phyloP scores from a whole-genome alignment of 148 eudicot genomes.

The Mesembryanthemum crystallinum region DNA sequence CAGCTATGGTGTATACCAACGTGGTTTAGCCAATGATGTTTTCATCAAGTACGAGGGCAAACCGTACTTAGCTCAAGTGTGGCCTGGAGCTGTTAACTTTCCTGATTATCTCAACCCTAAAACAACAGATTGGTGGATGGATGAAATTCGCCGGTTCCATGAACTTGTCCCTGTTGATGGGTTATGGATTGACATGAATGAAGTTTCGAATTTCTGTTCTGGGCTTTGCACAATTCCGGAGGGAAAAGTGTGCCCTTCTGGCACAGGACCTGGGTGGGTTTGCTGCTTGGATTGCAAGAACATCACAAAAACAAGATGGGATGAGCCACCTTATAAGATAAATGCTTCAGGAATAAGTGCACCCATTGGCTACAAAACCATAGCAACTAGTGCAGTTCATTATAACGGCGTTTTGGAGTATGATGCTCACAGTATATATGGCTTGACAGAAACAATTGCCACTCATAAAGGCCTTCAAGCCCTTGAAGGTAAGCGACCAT shows the following conservation, averaged over 20 bases:
- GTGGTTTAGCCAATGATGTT: conserved; percentile 74
- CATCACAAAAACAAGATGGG: conserved; percentile 80
- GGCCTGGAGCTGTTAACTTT: conserved; percentile 97
- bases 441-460: conserved; percentile 76
- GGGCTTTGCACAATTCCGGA: conserved; percentile 79
- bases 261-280: conserved; percentile 79
- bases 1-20: conserved; percentile 67
- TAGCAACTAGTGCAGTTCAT: conserved; percentile 90
- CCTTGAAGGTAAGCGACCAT: conserved; percentile 83
- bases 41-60: conserved; percentile 83
- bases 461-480: conserved; percentile 81
- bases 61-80: conserved; percentile 88
- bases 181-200: conserved; percentile 97
- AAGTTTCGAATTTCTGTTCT: conserved; percentile 81
- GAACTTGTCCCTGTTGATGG: conserved; percentile 91
- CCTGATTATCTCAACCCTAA: conserved; percentile 91
- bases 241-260: conserved; percentile 68
- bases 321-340: conserved; percentile 94
- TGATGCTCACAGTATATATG: conserved; percentile 92
- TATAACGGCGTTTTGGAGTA: conserved; percentile 90
- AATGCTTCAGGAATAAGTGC: conserved; percentile 67
- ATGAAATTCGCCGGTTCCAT: conserved; percentile 77
- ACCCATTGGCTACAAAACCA: conserved; percentile 81
- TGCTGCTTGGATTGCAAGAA: conserved; percentile 94
- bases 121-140: conserved; percentile 90